Evolutionary conservation across 2,329 filamentous ascomycete genomes (phyloP), one percentile per base, ranked within the genome.

Genomic region (Chrysoporthe puriensis): DNA sequence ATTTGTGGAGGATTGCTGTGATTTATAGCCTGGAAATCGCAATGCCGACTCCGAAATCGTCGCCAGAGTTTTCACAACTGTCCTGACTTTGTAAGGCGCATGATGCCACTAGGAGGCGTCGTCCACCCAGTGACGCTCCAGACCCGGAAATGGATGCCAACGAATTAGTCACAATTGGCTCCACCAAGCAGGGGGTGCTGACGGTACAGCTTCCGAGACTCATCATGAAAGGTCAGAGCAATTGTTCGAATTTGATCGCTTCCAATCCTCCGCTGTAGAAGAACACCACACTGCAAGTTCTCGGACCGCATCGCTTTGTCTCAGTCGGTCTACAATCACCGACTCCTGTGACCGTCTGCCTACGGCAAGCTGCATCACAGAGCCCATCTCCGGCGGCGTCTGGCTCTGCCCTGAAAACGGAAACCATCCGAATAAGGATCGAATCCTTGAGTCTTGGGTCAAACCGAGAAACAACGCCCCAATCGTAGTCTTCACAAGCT

Each of bases 111-210:
- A 59, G 57, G 36, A 21, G 13, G 57, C 26, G 36, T 60, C 8
- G 40, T 60, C 40, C n/a, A n/a, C 57, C 40, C 40, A 60, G 36
- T 60, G 36, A 48, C 43, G 16, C 59, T 46, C 59, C 59, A 61
- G 42, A 34, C 43, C 59, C 21, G 43, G 43, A 48, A 60, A 60
- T 21, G 36, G 43, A 48, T 26, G 42, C 59, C 42, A 44, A 36
- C 42, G 32, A 32, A 50, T 52, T 65, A 65, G 63, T 65, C 63
- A 65, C 59, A 48, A 40, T 46, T 46, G 21, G 13, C 42, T 7
- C 59, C 59, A 61, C 59, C 21, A 3, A n/a, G 59, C 59, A 61
- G 26, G 59, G 59, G 59, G 14, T 61, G 43, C 34, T 61, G 54
- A 57, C 54, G 40, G 54, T 61, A 61, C 63, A 43, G n/a, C 54